phyloP scores from a whole-genome alignment of 176 grass and related monocot species.

The Eleusine indica region DNA sequence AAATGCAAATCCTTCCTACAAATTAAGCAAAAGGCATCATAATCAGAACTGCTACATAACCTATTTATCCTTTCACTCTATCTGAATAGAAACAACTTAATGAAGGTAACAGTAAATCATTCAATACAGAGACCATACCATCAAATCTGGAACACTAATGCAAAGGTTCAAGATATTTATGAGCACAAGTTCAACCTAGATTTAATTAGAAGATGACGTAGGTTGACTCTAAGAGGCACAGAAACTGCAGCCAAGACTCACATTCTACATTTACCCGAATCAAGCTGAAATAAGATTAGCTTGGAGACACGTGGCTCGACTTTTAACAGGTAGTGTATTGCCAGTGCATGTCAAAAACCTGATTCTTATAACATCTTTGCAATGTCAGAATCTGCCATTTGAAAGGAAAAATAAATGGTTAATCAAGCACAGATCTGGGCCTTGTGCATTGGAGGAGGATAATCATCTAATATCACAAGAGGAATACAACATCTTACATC shows the following conservation, averaged over 20 bases:
- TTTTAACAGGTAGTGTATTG: slow-evolving; percentile 15
- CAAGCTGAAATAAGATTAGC: slow-evolving; percentile 44
- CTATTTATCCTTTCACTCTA: not conserved
- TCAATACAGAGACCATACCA: not conserved
- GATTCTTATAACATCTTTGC: slow-evolving; percentile 29
- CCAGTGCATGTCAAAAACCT: slow-evolving; percentile 31
- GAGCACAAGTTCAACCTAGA: slow-evolving; percentile 41
- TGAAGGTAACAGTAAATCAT: not conserved
- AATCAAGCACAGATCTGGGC: slow-evolving; percentile 19
- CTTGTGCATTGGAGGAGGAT: slow-evolving; percentile 3
- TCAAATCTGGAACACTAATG: slow-evolving; percentile 11
- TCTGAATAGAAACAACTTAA: not conserved
- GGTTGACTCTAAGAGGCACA: slow-evolving; percentile 4
- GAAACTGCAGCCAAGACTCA: slow-evolving; percentile 25
- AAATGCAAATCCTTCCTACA: slow-evolving; percentile 94
- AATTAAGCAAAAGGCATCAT: slow-evolving; percentile 19
- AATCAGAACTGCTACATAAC: not conserved
- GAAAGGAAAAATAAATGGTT: slow-evolving; percentile 40
- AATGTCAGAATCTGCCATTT: slow-evolving; percentile 47
- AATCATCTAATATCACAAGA: slow-evolving; percentile 19
- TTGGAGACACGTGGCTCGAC: slow-evolving; percentile 37
- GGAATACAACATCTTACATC: not conserved
- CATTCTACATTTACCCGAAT: slow-evolving; percentile 28
- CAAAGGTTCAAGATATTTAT: slow-evolving; percentile 11
- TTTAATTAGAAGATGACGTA: slow-evolving; percentile 17